A percentile compares a stretch with the other conserved stretches of the same genome.
phyloP scores from a whole-genome alignment of 495 filamentous ascomycete genomes.

The Neurospora cerealis region DNA sequence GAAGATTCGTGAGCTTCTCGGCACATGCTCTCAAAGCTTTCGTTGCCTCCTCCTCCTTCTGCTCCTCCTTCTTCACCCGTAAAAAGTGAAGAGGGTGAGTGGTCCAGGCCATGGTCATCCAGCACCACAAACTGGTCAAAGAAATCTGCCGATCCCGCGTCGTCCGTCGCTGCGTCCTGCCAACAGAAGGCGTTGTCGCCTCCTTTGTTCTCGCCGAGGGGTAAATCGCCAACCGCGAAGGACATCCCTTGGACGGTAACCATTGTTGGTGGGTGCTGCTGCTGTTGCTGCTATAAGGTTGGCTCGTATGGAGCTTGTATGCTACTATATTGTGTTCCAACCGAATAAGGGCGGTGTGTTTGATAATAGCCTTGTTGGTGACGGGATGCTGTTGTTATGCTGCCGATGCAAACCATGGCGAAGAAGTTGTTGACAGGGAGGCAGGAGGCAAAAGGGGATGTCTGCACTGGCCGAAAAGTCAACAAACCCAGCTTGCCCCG shows the following conservation, averaged over 20 bases:
- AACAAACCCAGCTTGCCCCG: constrained; percentile 20
- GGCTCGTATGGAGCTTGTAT: neutral
- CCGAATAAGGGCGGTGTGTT: neutral
- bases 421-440: neutral
- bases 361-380: neutral
- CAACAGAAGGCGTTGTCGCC: constrained; percentile 21
- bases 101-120: constrained; percentile 17
- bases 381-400: neutral
- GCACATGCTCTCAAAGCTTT: constrained; percentile 8
- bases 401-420: neutral
- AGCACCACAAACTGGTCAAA: constrained; percentile 40
- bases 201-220: constrained; percentile 28
- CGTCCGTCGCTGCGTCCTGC: constrained; percentile 23
- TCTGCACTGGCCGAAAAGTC: constrained; percentile 6
- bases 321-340: neutral
- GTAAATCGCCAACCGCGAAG: constrained; percentile 13
- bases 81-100: constrained; percentile 8
- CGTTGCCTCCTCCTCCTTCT: constrained; percentile 7
- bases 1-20: constrained; percentile 6
- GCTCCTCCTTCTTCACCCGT: neutral
- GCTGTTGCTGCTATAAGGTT: neutral
- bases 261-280: constrained; percentile 11
- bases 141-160: constrained; percentile 29
- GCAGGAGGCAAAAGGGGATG: constrained; percentile 1
- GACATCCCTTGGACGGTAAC: constrained; percentile 14